Conservation (phyloP, 2,329 filamentous ascomycete genomes). For the Raffaelea deltoideospora region DNA sequence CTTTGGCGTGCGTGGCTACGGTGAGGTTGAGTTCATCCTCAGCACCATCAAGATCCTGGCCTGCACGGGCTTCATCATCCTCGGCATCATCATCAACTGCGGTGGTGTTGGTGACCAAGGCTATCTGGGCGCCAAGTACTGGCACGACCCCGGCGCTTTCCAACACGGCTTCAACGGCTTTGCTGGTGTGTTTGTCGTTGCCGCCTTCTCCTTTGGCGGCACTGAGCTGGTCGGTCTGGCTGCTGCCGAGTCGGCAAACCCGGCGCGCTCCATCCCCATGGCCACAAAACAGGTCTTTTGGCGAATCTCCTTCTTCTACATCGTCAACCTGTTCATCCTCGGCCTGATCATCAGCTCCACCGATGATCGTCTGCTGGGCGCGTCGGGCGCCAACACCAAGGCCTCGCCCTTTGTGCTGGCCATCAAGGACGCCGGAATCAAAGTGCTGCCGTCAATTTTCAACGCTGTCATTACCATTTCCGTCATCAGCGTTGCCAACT, state of each 20-base stretch:
- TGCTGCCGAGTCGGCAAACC: constrained; percentile 34
- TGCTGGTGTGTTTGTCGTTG: constrained; percentile 34
- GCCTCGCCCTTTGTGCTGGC: constrained; percentile 36
- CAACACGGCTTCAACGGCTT: constrained; percentile 34
- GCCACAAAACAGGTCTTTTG: constrained; percentile 40
- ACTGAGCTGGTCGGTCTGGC: constrained; percentile 38
- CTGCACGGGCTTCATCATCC: constrained; percentile 47
- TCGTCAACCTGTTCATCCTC: constrained; percentile 34
- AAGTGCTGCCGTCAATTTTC: constrained; percentile 34
- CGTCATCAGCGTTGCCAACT: constrained; percentile 36
- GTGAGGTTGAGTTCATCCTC: constrained; percentile 43
- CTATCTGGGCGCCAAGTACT: constrained; percentile 47
- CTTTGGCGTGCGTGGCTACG: constrained; percentile 42
- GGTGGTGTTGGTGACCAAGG: constrained; percentile 40
- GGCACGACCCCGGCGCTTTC: constrained; percentile 41
- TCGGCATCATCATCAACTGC: constrained; percentile 43
- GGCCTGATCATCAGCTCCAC: constrained; percentile 31
- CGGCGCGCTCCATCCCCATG: constrained; percentile 29
- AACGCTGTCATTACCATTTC: constrained; percentile 37
- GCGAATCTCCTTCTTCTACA: constrained; percentile 37
- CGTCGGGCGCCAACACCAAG: constrained; percentile 25
- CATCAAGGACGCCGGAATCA: constrained; percentile 33
- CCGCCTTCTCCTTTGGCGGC: constrained; percentile 34
- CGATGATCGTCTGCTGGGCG: constrained; percentile 23
- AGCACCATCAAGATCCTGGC: constrained; percentile 42